These are phyloP conservation scores for Alternaria atra DNA, from an alignment of 2,329 filamentous ascomycete genomes.

Conservation along the genomic window DNA sequence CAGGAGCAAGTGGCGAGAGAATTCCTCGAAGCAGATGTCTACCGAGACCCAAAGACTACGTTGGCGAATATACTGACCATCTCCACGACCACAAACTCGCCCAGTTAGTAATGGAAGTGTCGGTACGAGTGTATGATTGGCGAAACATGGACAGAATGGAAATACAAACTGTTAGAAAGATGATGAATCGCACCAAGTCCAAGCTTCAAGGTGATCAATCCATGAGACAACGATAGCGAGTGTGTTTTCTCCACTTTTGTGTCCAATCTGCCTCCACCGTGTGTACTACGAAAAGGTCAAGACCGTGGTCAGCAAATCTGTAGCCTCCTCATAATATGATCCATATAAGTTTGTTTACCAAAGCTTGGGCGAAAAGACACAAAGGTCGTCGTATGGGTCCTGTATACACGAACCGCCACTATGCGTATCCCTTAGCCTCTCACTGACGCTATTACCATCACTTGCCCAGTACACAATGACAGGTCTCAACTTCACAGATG, in stretches of 20 bases:
- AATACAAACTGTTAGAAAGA: no score
- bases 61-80: conserved; percentile 50
- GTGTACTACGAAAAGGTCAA: not conserved
- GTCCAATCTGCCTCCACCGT: not conserved
- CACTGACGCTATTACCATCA: no score
- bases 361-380: no score
- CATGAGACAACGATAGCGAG: not conserved
- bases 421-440: no score
- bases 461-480: no score
- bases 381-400: no score
- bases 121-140: not conserved
- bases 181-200: not conserved
- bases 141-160: not conserved
- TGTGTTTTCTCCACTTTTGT: not conserved
- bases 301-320: not conserved
- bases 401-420: no score
- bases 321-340: not conserved
- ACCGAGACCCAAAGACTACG: conserved; percentile 44
- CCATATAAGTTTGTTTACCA: no score
- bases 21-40: conserved; percentile 53
- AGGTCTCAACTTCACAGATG: no score
- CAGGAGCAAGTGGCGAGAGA: conserved; percentile 55
- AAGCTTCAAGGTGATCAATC: not conserved
- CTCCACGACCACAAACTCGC: conserved; percentile 19
- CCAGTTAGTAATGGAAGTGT: not conserved